Evolutionary conservation across 495 filamentous ascomycete genomes (phyloP).

Genomic region (Hypoxylon rickii): DNA sequence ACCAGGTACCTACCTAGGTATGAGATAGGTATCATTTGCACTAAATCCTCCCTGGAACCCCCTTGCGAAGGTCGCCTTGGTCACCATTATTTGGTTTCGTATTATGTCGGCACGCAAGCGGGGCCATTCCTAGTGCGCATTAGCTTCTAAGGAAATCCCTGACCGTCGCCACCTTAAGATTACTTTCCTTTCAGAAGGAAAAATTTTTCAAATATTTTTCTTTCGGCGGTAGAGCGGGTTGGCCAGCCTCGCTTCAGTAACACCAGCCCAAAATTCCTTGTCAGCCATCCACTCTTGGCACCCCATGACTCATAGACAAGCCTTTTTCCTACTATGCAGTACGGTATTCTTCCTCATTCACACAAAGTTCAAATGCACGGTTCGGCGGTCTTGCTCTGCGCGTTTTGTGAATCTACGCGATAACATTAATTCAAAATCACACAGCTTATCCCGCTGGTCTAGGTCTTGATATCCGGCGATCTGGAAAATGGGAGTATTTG

Average conservation of each 20-base stretch:
- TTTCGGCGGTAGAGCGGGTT: constrained; percentile 8
- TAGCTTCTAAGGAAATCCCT: constrained; percentile 26
- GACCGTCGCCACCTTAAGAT: constrained; percentile 18
- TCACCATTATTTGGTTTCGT: constrained; percentile 32
- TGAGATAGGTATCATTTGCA: no score
- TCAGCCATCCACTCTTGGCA: constrained; percentile 28
- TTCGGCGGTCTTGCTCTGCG: constrained; percentile 5
- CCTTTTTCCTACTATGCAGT: constrained; percentile 12
- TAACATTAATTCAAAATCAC: neutral
- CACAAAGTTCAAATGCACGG: no score
- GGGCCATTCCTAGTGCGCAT: constrained; percentile 18
- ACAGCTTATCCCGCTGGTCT: neutral
- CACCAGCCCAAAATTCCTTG: constrained; percentile 29
- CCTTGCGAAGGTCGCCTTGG: constrained; percentile 16
- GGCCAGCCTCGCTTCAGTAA: constrained; percentile 31
- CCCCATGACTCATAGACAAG: constrained; percentile 27
- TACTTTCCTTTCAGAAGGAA: neutral
- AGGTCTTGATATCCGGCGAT: neutral
- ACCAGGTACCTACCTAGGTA: neutral
- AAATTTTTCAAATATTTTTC: constrained; percentile 17
- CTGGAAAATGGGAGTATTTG: neutral
- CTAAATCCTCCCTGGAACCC: no score
- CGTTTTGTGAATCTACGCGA: neutral
- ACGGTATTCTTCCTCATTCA: no score
- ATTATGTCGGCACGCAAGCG: constrained; percentile 31